Base-by-base conservation (phyloP, 106 monocot genomes). In the Narthecium ossifragum region DNA sequence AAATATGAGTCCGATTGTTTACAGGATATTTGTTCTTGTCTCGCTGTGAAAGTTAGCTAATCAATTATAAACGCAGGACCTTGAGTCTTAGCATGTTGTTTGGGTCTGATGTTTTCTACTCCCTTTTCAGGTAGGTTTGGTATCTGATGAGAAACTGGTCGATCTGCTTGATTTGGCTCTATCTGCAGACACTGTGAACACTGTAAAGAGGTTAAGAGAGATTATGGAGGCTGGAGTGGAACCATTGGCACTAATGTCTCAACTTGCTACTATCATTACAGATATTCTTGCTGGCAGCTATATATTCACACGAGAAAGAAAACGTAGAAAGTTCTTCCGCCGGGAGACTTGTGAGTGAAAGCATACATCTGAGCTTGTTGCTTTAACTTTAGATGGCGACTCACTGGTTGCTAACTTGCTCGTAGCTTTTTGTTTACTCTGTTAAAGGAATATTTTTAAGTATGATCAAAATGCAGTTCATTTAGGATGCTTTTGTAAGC, bases 231-330 rank as follows among this genome's bases (percentile, higher is more conserved):
- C 86, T 60, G 96, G 90, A 41, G 80, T 81, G 21, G 96, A 96
- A 32, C 96, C 96, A 50, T 33, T 86, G 51, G 83, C 86, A 62
- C 64, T 96, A 54, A 84, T 96, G 84, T 86, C 96, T 34, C 96
- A 96, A 58, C 75, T 96, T 62, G 96, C 96, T 41, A 84, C 96
- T 31, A 36, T 90, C 62, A 96, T 96, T 34, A 96, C 96, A 65
- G 96, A 96, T 78, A 86, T 96, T 62, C 86, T 96, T 69, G 96
- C 90, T 70, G 96, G 96, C 33, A 80, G 79, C 30, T 78, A 80
- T 68, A 34, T 80, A 51, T 86, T 86, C 68, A 76, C 80, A 17
- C 55, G 60, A 73, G 83, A 84, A 59, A 90, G 78, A 49, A 56
- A 49, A 27, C 71, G 65, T 1, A 72, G 68, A 32, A 90, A 74